A percentile compares a stretch with the other conserved stretches of the same genome.
Conservation (phyloP, 805 yeast genomes). For the Metschnikowia sp. region DNA sequence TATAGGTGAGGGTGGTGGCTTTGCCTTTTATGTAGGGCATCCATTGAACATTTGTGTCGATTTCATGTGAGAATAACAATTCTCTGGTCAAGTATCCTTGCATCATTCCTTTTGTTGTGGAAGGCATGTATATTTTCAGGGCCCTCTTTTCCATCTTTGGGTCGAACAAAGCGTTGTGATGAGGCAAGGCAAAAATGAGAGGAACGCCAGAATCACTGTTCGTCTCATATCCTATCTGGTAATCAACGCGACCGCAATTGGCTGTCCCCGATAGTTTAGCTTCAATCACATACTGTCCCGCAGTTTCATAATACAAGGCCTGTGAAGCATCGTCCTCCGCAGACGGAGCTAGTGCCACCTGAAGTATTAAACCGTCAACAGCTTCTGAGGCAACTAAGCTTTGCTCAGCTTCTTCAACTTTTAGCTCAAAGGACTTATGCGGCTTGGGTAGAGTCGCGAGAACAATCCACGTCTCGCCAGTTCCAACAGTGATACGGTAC, state of each 20-base stretch:
- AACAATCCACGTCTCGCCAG: slow-evolving; percentile 48
- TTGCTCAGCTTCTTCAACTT: slow-evolving; percentile 24
- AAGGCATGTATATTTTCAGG: slow-evolving; percentile 45
- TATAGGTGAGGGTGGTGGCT: slow-evolving; percentile 31
- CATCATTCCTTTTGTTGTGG: slow-evolving; percentile 55
- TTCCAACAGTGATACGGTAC: slow-evolving; percentile 38
- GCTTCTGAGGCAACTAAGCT: slow-evolving; percentile 32
- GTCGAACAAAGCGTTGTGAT: slow-evolving; percentile 50
- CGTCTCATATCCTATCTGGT: slow-evolving; percentile 47
- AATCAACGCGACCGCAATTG: slow-evolving; percentile 45
- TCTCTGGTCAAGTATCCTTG: slow-evolving; percentile 40
- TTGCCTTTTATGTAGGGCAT: slow-evolving; percentile 43
- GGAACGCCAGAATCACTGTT: slow-evolving; percentile 20
- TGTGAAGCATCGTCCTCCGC: slow-evolving; percentile 26
- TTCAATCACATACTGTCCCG: slow-evolving; percentile 61
- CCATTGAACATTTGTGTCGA: slow-evolving; percentile 40
- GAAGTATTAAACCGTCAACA: slow-evolving; percentile 45
- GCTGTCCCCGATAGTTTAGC: slow-evolving; percentile 48
- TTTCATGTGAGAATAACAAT: slow-evolving; percentile 36
- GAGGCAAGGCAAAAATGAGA: slow-evolving; percentile 66
- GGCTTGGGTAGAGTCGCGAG: slow-evolving; percentile 36
- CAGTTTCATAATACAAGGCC: slow-evolving; percentile 54
- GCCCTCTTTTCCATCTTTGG: slow-evolving; percentile 23
- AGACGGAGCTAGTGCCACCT: slow-evolving; percentile 47
- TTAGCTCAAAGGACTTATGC: slow-evolving; percentile 23